These are phyloP conservation scores for Suhomyces bolitotheri DNA, from an alignment of 1,139 yeast genomes.

Conservation along the genomic window DNA sequence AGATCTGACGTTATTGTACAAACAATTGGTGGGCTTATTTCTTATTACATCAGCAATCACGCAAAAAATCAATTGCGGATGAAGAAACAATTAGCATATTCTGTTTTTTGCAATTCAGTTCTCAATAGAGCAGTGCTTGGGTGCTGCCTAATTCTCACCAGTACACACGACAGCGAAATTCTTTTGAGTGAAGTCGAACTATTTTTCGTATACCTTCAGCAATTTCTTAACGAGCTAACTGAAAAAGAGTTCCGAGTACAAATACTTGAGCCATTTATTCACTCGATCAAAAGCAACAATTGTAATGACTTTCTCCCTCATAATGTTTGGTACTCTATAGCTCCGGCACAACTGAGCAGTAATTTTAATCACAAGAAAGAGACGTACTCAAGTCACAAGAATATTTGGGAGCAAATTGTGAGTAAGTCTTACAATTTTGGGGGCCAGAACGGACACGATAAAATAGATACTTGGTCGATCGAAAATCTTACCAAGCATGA, in stretches of 20 bases:
- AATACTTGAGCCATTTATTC: conserved; percentile 38
- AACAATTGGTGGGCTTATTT: conserved; percentile 45
- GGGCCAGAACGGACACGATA: conserved; percentile 33
- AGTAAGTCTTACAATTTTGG: conserved; percentile 41
- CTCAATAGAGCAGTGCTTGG: conserved; percentile 55
- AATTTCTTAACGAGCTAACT: conserved; percentile 21
- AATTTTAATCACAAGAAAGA: conserved; percentile 26
- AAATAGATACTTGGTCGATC: conserved; percentile 30
- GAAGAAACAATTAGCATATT: conserved; percentile 50
- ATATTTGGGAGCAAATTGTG: conserved; percentile 50
- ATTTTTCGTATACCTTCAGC: conserved; percentile 41
- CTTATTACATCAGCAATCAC: conserved; percentile 42
- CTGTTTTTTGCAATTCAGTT: conserved; percentile 55
- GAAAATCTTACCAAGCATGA: conserved; percentile 24
- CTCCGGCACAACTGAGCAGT: conserved; percentile 28
- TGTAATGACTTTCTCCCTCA: conserved; percentile 18
- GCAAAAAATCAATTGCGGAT: conserved; percentile 50
- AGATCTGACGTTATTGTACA: conserved; percentile 33
- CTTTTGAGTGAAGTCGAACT: conserved; percentile 48
- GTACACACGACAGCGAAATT: conserved; percentile 19
- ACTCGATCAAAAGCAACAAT: conserved; percentile 16
- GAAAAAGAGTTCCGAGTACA: conserved; percentile 33
- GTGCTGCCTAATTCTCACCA: conserved; percentile 52
- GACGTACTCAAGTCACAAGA: conserved; percentile 41
- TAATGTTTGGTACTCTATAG: conserved; percentile 22